Base-by-base conservation (phyloP, 2,329 filamentous ascomycete species). In the Penicillium frequentans region DNA sequence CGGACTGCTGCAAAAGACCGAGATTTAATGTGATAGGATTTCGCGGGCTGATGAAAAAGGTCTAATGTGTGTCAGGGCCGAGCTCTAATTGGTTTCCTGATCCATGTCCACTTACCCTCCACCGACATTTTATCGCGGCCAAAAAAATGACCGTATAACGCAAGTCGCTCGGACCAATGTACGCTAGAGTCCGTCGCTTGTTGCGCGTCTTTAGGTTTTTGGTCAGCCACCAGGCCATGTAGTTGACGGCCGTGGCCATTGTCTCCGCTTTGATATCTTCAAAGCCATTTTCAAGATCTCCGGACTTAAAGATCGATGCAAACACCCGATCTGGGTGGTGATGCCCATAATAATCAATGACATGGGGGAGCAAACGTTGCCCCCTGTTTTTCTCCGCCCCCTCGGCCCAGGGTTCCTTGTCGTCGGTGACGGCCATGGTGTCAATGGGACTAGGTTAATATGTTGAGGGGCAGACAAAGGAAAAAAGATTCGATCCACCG, bases 271-370 rank as follows among this genome's bases (percentile, higher is more conserved):
- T 54, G 13, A 61, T 23, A 51, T 61, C 58, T 21, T 54, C 55
- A n/a, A 61, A 61, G 27, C 53, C 56, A 54, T 49, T 47, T 21
- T 45, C 52, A 11, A 49, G 23, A 23, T 47, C 52, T 19, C 56
- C 58, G 4, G 58, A 56, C 23, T 33, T 53, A 7, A 47, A 48
- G 23, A 61, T 56, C 26, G 58, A 45, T 2, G 58, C 58, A 29
- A 55, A 61, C 1, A 58, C 43, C n/a, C 58, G 58, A 51, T 53
- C 49, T 10, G 58, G 56, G 10, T 61, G 56, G 48, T 58, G 55
- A n/a, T 58, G 56, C 44, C 56, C 55, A 54, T 52, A 58, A 56
- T 58, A 58, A 45, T 61, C 58, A 33, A 61, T 50, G 43, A 61
- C 44, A 44, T 61, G 58, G 50, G 58, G 58, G 14, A 61, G 35